Percentiles rank a stretch among this genome's conserved stretches.
Conservation (phyloP, 345 rosid genomes). For the Pelargonium nanum region DNA sequence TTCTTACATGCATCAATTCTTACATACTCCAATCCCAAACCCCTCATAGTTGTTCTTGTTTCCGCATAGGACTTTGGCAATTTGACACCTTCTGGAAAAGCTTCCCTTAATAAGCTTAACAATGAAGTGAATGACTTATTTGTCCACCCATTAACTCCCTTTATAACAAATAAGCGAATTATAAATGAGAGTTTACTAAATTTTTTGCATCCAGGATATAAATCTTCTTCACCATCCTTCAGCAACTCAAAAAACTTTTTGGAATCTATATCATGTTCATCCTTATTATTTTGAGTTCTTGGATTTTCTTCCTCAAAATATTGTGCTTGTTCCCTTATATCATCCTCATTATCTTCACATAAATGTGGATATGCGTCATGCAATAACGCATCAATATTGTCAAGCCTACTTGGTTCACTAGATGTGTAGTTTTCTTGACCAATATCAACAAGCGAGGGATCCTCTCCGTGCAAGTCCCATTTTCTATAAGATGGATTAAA, state of each 20-base stretch:
- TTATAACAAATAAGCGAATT: constrained; percentile 1
- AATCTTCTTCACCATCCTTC: no score
- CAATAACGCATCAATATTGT: no score
- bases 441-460: no score
- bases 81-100: no score
- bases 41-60: not conserved
- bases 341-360: no score
- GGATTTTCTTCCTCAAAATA: no score
- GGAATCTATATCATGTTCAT: not conserved
- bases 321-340: no score
- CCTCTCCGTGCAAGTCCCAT: not conserved
- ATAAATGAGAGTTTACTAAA: constrained; percentile 4
- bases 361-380: no score
- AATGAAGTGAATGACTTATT: constrained; percentile 1
- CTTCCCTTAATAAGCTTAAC: not conserved
- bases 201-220: not conserved
- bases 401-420: no score
- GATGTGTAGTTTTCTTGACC: no score
- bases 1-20: constrained; percentile 9
- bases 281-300: not conserved
- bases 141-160: not conserved
- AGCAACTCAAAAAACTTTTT: not conserved
- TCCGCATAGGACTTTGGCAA: no score
- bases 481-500: not conserved
- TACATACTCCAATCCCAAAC: constrained; percentile 3